Evolutionary conservation across 805 yeast species (phyloP).

Genomic region (Debaryomyces hansenii): DNA sequence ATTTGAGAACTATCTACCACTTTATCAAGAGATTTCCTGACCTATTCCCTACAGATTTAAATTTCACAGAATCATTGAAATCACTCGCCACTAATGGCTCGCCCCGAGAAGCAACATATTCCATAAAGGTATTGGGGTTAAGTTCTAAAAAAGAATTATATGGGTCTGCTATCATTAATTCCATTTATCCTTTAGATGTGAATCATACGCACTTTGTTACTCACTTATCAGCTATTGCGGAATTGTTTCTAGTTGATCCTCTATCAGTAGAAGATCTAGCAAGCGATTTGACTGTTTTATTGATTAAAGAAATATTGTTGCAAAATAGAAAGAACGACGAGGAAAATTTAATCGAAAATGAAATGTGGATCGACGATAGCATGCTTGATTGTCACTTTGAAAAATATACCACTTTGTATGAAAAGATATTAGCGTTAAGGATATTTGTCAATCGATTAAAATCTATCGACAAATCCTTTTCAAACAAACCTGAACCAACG

Average conservation of each 20-base stretch:
- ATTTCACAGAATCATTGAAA: conserved; percentile 46
- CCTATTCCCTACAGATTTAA: conserved; percentile 43
- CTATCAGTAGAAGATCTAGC: conserved; percentile 50
- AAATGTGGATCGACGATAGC: conserved; percentile 50
- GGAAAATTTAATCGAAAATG: conserved; percentile 21
- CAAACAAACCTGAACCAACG: conserved; percentile 36
- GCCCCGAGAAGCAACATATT: conserved; percentile 62
- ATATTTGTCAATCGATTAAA: conserved; percentile 61
- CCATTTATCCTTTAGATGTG: conserved; percentile 52
- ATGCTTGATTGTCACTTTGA: conserved; percentile 29
- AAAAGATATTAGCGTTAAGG: conserved; percentile 54
- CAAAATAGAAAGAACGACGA: conserved; percentile 43
- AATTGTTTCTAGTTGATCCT: conserved; percentile 52
- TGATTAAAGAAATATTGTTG: conserved; percentile 64
- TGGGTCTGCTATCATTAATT: conserved; percentile 36
- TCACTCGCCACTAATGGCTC: conserved; percentile 51
- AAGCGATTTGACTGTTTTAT: conserved; percentile 55
- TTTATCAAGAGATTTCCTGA: conserved; percentile 54
- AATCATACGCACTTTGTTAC: conserved; percentile 45
- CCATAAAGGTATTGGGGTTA: conserved; percentile 58
- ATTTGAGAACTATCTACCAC: conserved; percentile 61
- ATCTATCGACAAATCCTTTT: conserved; percentile 16
- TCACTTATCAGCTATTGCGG: conserved; percentile 59
- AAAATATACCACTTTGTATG: conserved; percentile 32
- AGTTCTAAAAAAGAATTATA: conserved; percentile 41